Evolutionary conservation across 2,329 filamentous ascomycete genomes (phyloP).

Genomic region (Parascedosporium putredinis): DNA sequence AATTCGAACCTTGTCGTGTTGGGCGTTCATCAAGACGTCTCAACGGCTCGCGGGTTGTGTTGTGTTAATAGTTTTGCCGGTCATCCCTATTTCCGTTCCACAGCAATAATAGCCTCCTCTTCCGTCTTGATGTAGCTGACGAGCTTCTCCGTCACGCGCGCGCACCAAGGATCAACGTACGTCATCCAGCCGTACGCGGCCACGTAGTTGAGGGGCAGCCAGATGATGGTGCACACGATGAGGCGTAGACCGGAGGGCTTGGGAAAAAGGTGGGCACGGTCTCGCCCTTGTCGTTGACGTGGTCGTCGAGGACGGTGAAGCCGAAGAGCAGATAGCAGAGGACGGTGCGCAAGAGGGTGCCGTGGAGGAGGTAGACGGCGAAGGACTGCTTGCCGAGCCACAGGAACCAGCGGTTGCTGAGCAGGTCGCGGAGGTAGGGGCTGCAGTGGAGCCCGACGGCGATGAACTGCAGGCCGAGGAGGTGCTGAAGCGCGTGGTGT

Average conservation of each 20-base stretch:
- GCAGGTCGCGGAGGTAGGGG: conserved; percentile 35
- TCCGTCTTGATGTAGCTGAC: conserved; percentile 12
- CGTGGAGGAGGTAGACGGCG: conserved; percentile 54
- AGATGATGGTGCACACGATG: conserved; percentile 28
- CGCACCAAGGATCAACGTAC: conserved; percentile 42
- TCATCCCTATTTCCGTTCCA: neutral
- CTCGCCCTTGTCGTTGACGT: conserved; percentile 25
- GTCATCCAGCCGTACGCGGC: conserved; percentile 39
- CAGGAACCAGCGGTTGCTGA: conserved; percentile 44
- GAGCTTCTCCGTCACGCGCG: conserved; percentile 28
- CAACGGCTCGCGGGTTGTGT: neutral
- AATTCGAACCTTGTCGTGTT: no score
- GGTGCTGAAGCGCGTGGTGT: conserved; percentile 31
- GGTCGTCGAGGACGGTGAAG: conserved; percentile 24
- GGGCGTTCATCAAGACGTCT: no score
- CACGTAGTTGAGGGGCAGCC: conserved; percentile 35
- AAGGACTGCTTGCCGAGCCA: conserved; percentile 56
- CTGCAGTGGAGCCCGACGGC: conserved; percentile 43
- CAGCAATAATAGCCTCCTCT: neutral
- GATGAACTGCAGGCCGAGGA: conserved; percentile 29
- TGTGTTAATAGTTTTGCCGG: no score
- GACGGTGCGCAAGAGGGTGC: conserved; percentile 46
- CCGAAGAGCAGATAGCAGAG: conserved; percentile 51
- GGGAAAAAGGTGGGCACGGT: conserved; percentile 23
- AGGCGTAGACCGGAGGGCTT: conserved; percentile 27